phyloP scores from a whole-genome alignment of 306 rosid genomes.

The Lablab purpureus region DNA sequence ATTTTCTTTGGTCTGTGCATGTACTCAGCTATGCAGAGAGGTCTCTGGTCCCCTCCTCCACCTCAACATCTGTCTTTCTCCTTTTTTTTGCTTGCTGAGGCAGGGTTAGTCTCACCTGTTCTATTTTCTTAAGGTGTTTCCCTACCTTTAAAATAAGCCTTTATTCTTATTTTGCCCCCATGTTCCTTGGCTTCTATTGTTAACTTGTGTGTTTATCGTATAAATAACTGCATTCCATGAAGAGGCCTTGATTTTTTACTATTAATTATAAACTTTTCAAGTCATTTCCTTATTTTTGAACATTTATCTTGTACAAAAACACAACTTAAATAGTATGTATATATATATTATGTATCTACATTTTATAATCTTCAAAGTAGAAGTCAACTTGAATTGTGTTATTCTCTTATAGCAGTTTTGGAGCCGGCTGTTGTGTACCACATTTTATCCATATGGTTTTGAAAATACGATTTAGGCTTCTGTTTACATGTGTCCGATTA shows the following conservation, averaged over 20 bases:
- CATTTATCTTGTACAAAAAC: neutral
- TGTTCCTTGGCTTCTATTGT: neutral
- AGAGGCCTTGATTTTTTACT: neutral
- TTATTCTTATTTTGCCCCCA: neutral
- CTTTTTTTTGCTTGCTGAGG: neutral
- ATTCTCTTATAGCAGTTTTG: neutral
- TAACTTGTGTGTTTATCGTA: neutral
- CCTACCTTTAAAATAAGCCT: neutral
- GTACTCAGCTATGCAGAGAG: neutral
- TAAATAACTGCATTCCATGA: neutral
- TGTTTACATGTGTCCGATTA: neutral
- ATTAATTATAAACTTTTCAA: neutral
- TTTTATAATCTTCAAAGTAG: neutral
- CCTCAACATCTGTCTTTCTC: too few relatives aligned
- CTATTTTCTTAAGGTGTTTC: neutral
- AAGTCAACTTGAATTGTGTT: neutral
- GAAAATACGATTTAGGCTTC: neutral
- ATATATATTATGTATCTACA: too few relatives aligned
- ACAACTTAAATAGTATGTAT: neutral
- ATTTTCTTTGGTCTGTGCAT: neutral
- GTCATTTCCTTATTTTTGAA: neutral
- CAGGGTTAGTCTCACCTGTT: neutral
- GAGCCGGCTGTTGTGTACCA: neutral
- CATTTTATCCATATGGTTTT: slow-evolving; percentile 13
- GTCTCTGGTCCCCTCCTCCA: neutral